Evolutionary conservation across 345 rosid species (phyloP), one percentile per base, ranked within the genome.

Genomic region (Bruguiera sexangula): DNA sequence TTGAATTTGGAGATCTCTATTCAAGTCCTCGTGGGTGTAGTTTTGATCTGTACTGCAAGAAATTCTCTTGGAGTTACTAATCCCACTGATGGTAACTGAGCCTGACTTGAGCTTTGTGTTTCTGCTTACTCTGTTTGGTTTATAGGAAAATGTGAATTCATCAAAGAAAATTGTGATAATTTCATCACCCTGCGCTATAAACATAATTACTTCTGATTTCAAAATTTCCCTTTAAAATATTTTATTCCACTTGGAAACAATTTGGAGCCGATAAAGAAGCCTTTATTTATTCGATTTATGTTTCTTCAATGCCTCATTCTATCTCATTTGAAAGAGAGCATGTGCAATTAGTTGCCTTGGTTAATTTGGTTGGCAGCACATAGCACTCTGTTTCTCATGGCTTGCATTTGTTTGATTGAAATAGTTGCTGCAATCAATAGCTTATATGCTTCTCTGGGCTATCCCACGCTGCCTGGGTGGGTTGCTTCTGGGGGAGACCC

Each of bases 401-500:
- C 69, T 54, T 81, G 80, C 82, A 39, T 10, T 39, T 11, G 13
- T 87, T 70, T 79, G 66, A 76, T 83, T 73, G 75, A 66, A 68
- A 68, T 80, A 96, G 99, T 92, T 79, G 80, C 96, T 60, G 99
- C 97, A 1, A 90, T 95, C 65, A 92, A 85, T 70, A 87, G 80
- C 69, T 76, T 95, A 54, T 87, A 84, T 69, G 70, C 83, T 73
- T 84, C 99, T 1, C 83, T 95, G 73, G 92, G 97, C 24, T 74
- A 78, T 62, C 99, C 98, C 75, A 24, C 48, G 32, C 92, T 92
- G 71, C 97, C 98, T 64, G 97, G 98, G 53, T 95, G 99, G 99
- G 82, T 89, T 80, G 87, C 91, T 65, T 79, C 85, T 52, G 98
- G 71, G 50, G 99, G 99, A 84, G 99, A 95, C 79, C 99, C 99